Percentiles rank a stretch among this genome's conserved stretches.
Conservation (phyloP, 306 rosid genomes). For the Trifolium pratense region DNA sequence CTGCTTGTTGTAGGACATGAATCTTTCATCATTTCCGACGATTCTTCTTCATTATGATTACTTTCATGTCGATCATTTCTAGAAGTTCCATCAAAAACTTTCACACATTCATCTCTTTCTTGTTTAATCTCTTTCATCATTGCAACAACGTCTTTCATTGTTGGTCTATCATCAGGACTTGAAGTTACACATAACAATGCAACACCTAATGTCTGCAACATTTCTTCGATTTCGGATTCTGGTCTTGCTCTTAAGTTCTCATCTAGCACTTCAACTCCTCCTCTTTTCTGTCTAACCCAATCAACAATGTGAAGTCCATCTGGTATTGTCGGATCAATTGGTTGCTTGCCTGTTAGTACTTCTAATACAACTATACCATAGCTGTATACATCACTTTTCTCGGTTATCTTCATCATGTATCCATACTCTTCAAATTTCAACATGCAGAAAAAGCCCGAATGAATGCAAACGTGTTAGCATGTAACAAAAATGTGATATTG, state of each 20-base stretch:
- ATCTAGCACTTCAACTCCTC: constrained; percentile 60
- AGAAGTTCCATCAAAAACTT: constrained; percentile 52
- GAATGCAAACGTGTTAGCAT: no score
- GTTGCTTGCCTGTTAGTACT: constrained; percentile 84
- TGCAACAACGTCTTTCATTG: constrained; percentile 87
- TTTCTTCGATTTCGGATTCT: constrained; percentile 66
- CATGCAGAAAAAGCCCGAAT: not conserved
- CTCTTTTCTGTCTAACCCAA: constrained; percentile 74
- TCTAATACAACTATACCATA: constrained; percentile 80
- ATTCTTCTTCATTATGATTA: constrained; percentile 42
- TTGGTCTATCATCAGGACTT: constrained; percentile 71
- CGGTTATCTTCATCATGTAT: constrained; percentile 88
- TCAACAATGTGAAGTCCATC: constrained; percentile 89
- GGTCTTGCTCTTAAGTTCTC: constrained; percentile 59
- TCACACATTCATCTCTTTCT: constrained; percentile 58
- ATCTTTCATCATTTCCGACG: constrained; percentile 32
- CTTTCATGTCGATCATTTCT: constrained; percentile 49
- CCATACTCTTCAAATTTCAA: constrained; percentile 69
- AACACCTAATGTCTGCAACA: constrained; percentile 82
- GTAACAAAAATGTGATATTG: not conserved
- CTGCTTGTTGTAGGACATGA: constrained; percentile 42
- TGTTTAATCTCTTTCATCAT: constrained; percentile 79
- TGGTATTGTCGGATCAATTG: constrained; percentile 89
- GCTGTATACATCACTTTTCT: constrained; percentile 92
- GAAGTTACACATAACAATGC: constrained; percentile 82